Evolutionary conservation across 2,329 filamentous ascomycete genomes (phyloP), one percentile per base, ranked within the genome.

Genomic region (Cyphellophora europaea): DNA sequence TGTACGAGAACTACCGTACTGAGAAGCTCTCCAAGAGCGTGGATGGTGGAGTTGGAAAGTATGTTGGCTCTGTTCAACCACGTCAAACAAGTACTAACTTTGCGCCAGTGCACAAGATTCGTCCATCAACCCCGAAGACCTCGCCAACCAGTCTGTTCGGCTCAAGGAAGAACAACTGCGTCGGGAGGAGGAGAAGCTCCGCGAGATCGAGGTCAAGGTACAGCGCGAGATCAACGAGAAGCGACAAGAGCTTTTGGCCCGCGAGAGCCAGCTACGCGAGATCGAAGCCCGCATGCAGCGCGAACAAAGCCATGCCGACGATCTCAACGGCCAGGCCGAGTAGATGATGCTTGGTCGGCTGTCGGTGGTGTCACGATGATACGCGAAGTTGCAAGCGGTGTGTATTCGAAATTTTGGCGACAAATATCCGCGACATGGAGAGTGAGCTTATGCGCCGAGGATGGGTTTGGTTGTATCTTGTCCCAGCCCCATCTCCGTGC

Each of bases 1-100:
- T 98, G 47, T 98, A 98, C 69, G 91, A 98, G 64, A 98, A 98
- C 70, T 98, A 98, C 76, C 87, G 91, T 86, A 98, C 91, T 57
- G 91, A 98, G 83, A 96, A 96, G 73, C 83, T 98, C 54, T 93
- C 85, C 72, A 98, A 96, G 85, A 95, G 87, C 61, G 91, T 98
- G 52, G 88, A 95, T 58, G 85, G 85, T 61, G 83, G 84, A 66
- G 74, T 78, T 65, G 76, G 78, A 75, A 77, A 78, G 87, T 94
- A 83, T 52, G 87, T 86, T 41, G 43, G 38, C 33, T 28, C 30
- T 39, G 33, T 32, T 19, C 41, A 41, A 41, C 27, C 38, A 34
- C 38, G 32, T 39, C 43, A 39, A 21, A 42, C 44, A 38, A 44
- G 42, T 45, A 32, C 41, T 39, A 48, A 34, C 21, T 28, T 35